Evolutionary conservation across 148 eudicot genomes (phyloP).

Genomic region (Nepenthes mirabilis): DNA sequence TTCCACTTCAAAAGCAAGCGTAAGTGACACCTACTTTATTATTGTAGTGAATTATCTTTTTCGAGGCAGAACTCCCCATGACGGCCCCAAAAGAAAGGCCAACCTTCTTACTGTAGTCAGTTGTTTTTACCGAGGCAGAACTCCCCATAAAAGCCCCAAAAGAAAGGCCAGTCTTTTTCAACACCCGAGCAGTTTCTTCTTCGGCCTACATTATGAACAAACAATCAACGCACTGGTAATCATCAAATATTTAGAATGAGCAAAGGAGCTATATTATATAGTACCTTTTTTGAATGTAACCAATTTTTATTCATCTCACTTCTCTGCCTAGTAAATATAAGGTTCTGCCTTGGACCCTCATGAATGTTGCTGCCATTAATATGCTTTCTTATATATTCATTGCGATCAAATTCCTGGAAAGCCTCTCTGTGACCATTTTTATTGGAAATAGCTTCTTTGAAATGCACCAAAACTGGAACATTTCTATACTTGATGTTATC

Average conservation of each 20-base stretch:
- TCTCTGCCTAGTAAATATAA: conserved; percentile 6
- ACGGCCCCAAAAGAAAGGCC: conserved; percentile 60
- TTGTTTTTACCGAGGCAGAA: too few species aligned
- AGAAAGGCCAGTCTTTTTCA: conserved; percentile 55
- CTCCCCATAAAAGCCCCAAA: too few species aligned
- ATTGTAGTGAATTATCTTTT: conserved; percentile 37
- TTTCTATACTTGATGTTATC: conserved; percentile 7
- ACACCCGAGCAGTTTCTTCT: conserved; percentile 57
- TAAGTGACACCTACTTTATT: conserved; percentile 26
- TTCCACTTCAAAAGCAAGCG: too few species aligned
- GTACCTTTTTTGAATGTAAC: conserved; percentile 14
- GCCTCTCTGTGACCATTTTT: conserved; percentile 1
- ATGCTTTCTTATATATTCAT: conserved; percentile 4
- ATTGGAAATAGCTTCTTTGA: conserved; percentile 3
- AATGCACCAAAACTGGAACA: conserved; percentile 3
- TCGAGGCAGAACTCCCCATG: conserved; percentile 53
- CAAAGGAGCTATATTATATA: neutral
- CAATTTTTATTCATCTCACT: conserved; percentile 4
- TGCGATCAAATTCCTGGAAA: neutral
- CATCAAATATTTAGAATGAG: neutral
- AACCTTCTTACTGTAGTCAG: too few species aligned
- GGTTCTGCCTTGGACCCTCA: conserved; percentile 6
- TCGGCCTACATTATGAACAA: conserved; percentile 22
- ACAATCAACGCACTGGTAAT: neutral
- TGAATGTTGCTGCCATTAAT: conserved; percentile 7